Conservation (phyloP, 176 grass and related monocot species). For the Oryza glaberrima region DNA sequence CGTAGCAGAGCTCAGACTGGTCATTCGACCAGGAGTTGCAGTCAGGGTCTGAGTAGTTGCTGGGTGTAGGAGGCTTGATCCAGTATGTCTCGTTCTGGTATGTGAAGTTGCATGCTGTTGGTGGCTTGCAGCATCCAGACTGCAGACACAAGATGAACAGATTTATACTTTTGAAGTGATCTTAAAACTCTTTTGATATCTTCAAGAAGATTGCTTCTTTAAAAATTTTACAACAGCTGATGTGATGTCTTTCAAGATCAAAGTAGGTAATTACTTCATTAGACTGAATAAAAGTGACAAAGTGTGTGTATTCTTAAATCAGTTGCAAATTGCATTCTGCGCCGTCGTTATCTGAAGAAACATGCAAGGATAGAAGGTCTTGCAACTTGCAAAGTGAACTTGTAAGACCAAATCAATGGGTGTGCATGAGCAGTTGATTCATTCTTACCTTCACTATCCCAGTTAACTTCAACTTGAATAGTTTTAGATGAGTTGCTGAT, state of each 20-base stretch:
- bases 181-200: background rate
- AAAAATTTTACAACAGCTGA: too few species aligned
- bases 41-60: constrained; percentile 26
- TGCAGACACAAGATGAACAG: constrained; percentile 19
- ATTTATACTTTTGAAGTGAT: background rate
- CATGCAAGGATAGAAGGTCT: background rate
- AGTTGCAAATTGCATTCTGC: constrained; percentile 3
- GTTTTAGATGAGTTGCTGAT: background rate
- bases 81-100: constrained; percentile 52
- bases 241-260: too few species aligned
- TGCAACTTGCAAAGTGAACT: background rate
- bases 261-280: too few species aligned
- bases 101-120: constrained; percentile 49
- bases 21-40: constrained; percentile 42
- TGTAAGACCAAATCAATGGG: constrained; percentile 37
- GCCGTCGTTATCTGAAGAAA: background rate
- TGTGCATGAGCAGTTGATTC: background rate
- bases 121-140: constrained; percentile 58
- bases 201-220: background rate
- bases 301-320: too few species aligned
- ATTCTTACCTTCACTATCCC: constrained; percentile 9
- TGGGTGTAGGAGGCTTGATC: constrained; percentile 26
- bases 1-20: constrained; percentile 42
- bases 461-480: background rate
- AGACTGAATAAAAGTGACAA: too few species aligned